Evolutionary conservation across 306 rosid species (phyloP).

Genomic region (Dryas drummondii): DNA sequence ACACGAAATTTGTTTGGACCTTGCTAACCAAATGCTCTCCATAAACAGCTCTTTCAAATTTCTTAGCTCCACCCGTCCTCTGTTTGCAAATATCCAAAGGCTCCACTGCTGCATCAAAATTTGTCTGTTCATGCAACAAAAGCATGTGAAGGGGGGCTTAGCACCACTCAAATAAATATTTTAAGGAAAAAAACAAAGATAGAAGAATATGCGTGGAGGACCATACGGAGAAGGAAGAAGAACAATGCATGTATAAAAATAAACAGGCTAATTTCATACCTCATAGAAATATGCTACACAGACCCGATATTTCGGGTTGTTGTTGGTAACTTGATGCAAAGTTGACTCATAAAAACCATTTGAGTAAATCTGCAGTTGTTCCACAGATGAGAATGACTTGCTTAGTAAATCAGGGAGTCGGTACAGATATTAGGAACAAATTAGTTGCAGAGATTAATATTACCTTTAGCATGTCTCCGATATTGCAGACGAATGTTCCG

Average conservation of each 20-base stretch:
- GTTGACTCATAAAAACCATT: constrained; percentile 88
- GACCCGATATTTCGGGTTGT: constrained; percentile 62
- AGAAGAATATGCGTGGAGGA: not conserved
- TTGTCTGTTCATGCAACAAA: constrained; percentile 55
- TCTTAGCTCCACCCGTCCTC: constrained; percentile 49
- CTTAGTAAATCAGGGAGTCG: constrained; percentile 1
- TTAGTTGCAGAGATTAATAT: not conserved
- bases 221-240: not conserved
- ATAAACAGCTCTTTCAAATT: constrained; percentile 62
- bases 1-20: constrained; percentile 60
- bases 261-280: constrained; percentile 34
- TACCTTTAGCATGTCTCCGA: constrained; percentile 97
- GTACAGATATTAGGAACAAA: constrained; percentile 2
- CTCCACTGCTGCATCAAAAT: constrained; percentile 79
- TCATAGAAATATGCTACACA: constrained; percentile 80
- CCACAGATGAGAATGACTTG: constrained; percentile 9
- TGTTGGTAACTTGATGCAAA: constrained; percentile 77
- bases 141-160: constrained; percentile 8
- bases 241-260: not conserved
- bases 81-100: constrained; percentile 64
- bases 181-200: not conserved
- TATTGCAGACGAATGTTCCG: constrained; percentile 80
- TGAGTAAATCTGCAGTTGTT: constrained; percentile 73
- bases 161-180: not conserved
- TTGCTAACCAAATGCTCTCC: constrained; percentile 81